These are phyloP conservation scores for Tulasnella sp. DNA, from an alignment of 768 basidiomycete species.

Conservation along the genomic window DNA sequence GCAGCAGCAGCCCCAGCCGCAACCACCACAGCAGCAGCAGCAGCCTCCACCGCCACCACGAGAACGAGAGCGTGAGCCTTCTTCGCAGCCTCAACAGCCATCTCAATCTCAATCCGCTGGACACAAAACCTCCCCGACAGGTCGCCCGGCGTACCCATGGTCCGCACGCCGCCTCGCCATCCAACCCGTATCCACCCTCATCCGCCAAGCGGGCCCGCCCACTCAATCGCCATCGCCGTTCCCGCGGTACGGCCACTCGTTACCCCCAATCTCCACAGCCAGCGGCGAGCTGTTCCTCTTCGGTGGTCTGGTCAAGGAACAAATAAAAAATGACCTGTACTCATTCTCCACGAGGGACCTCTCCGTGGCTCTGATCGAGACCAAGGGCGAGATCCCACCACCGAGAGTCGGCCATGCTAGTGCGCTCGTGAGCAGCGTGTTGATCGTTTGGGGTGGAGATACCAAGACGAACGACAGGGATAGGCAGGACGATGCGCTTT, in stretches of 20 bases:
- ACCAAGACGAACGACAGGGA: slow-evolving; percentile 35
- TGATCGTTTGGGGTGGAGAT: slow-evolving; percentile 76
- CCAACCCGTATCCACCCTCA: slow-evolving; percentile 62
- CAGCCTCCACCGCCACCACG: too few relatives aligned
- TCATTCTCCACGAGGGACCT: slow-evolving; percentile 78
- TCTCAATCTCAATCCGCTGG: background rate
- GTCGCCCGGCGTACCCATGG: slow-evolving; percentile 75
- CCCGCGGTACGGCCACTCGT: slow-evolving; percentile 92
- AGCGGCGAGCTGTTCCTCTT: slow-evolving; percentile 93
- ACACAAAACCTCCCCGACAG: background rate
- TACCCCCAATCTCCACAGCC: slow-evolving; percentile 72
- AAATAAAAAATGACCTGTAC: slow-evolving; percentile 89
- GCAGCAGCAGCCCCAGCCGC: background rate
- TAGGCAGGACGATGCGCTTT: slow-evolving; percentile 44
- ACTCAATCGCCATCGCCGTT: slow-evolving; percentile 83
- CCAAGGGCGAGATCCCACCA: slow-evolving; percentile 80
- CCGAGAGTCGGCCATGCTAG: slow-evolving; percentile 95
- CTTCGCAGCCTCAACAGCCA: slow-evolving; percentile 38
- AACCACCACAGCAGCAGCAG: background rate
- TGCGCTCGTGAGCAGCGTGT: slow-evolving; percentile 92
- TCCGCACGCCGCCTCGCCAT: slow-evolving; percentile 68
- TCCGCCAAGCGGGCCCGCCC: slow-evolving; percentile 56
- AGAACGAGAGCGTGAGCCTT: background rate
- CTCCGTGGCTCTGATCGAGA: slow-evolving; percentile 77
- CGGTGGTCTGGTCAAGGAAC: slow-evolving; percentile 90